A percentile compares a stretch with the other conserved stretches of the same genome.
phyloP scores from a whole-genome alignment of 352 stramenopile species.

The Phytophthora tentaculata region DNA sequence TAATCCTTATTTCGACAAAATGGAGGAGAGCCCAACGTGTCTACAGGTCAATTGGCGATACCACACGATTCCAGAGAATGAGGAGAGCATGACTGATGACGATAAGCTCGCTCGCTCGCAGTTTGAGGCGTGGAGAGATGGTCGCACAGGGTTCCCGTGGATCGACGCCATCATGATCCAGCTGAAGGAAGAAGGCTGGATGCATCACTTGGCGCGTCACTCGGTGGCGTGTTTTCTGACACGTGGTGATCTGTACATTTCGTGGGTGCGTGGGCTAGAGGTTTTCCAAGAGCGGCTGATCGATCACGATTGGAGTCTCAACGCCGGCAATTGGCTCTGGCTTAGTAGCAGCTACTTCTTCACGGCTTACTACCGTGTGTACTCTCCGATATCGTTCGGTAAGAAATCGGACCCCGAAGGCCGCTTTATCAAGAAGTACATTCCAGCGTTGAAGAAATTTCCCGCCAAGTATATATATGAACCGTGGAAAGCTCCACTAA shows the following conservation, averaged over 20 bases:
- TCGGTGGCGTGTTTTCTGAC: conserved; percentile 99
- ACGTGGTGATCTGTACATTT: conserved; percentile 95
- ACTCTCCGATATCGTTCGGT: conserved; percentile 92
- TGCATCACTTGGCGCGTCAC: conserved; percentile 92
- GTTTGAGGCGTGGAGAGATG: conserved; percentile 94
- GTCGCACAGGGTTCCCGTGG: conserved; percentile 96
- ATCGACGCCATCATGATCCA: conserved; percentile 98
- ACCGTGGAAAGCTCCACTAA: conserved; percentile 94
- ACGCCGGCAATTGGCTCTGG: conserved; percentile 98
- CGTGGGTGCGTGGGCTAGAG: conserved; percentile 92
- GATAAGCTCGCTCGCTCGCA: conserved; percentile 82
- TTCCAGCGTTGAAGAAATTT: conserved; percentile 91
- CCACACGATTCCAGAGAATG: conserved; percentile 79
- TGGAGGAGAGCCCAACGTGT: conserved; percentile 94
- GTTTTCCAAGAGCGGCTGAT: conserved; percentile 94
- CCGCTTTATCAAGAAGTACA: conserved; percentile 92
- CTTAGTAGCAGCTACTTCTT: conserved; percentile 96
- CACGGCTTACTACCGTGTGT: conserved; percentile 97
- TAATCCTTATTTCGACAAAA: conserved; percentile 93
- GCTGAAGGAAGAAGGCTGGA: conserved; percentile 89
- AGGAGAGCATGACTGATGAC: conserved; percentile 68
- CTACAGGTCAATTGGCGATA: conserved; percentile 85
- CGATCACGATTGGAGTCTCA: conserved; percentile 97
- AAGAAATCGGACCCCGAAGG: conserved; percentile 96
- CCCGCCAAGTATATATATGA: conserved; percentile 98